Evolutionary conservation across 2,329 filamentous ascomycete species (phyloP).

Genomic region (Neopestalotiopsis sp.): DNA sequence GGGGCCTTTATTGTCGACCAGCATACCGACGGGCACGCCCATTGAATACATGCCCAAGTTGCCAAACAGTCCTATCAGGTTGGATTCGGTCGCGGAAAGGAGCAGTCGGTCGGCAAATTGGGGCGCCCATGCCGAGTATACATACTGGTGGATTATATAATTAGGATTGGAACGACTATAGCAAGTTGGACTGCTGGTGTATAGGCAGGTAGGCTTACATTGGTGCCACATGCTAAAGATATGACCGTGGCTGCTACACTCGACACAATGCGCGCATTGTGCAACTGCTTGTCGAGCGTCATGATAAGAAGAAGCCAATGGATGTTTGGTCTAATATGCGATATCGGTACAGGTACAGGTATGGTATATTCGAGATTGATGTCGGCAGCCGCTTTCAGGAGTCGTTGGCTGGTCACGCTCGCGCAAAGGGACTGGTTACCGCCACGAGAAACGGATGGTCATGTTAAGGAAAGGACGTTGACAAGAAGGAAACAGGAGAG

Average conservation of each 20-base stretch:
- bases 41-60: conserved; percentile 93
- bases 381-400: too few relatives aligned
- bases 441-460: background rate
- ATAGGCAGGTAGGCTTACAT: conserved; percentile 60
- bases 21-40: conserved; percentile 86
- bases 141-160: conserved; percentile 70
- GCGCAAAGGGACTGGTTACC: background rate
- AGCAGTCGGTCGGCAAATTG: conserved; percentile 88
- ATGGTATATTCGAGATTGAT: background rate
- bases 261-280: conserved; percentile 75
- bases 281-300: conserved; percentile 55
- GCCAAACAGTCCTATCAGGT: conserved; percentile 85
- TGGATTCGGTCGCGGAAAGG: conserved; percentile 90
- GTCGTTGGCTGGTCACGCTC: background rate
- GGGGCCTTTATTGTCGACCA: conserved; percentile 84
- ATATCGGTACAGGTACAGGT: conserved; percentile 4
- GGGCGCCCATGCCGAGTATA: conserved; percentile 96
- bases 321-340: background rate
- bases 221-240: conserved; percentile 89
- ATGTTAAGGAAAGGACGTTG: background rate
- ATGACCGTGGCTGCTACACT: conserved; percentile 85
- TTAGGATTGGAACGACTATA: conserved; percentile 17
- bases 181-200: background rate
- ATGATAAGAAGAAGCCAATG: conserved; percentile 27
- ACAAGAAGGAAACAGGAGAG: background rate